phyloP scores from a whole-genome alignment of 768 basidiomycete species.

The Xerocomellus intermedius region DNA sequence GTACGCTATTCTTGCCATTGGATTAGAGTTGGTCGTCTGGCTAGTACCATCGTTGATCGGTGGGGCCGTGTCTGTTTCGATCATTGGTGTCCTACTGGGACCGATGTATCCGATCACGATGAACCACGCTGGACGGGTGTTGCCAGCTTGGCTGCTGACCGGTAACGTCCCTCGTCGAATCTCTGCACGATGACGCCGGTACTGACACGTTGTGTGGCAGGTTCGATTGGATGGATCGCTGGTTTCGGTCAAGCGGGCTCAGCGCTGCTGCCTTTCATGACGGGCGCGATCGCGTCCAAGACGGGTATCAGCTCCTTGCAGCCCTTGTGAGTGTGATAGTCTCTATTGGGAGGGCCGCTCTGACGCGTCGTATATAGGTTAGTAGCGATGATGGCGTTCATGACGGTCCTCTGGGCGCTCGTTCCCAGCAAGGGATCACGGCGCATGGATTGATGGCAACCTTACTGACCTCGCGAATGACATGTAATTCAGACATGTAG shows the following conservation, averaged over 20 bases:
- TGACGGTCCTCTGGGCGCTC: conserved; percentile 42
- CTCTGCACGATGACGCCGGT: background rate
- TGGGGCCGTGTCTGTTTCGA: conserved; percentile 52
- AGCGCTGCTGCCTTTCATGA: conserved; percentile 70
- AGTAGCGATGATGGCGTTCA: conserved; percentile 43
- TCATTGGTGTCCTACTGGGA: conserved; percentile 55
- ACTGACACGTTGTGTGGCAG: conserved; percentile 21
- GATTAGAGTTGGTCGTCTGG: conserved; percentile 59
- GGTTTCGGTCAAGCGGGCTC: conserved; percentile 71
- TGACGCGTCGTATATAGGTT: conserved; percentile 12
- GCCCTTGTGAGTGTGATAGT: conserved; percentile 24
- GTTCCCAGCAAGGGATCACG: conserved; percentile 34
- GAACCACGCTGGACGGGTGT: conserved; percentile 63
- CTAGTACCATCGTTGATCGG: conserved; percentile 51
- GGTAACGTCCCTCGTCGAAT: conserved; percentile 24
- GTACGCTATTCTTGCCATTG: conserved; percentile 52
- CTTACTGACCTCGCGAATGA: no score
- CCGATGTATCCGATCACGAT: conserved; percentile 58
- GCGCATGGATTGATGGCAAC: conserved; percentile 14
- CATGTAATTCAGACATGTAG: background rate
- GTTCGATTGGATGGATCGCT: conserved; percentile 66
- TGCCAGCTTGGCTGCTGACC: conserved; percentile 69
- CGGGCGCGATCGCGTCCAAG: conserved; percentile 62
- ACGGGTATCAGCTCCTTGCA: conserved; percentile 50
- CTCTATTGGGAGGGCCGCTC: background rate